Evolutionary conservation across 768 basidiomycete genomes (phyloP), one percentile per base, ranked within the genome.

Genomic region (Artomyces pyxidatus): DNA sequence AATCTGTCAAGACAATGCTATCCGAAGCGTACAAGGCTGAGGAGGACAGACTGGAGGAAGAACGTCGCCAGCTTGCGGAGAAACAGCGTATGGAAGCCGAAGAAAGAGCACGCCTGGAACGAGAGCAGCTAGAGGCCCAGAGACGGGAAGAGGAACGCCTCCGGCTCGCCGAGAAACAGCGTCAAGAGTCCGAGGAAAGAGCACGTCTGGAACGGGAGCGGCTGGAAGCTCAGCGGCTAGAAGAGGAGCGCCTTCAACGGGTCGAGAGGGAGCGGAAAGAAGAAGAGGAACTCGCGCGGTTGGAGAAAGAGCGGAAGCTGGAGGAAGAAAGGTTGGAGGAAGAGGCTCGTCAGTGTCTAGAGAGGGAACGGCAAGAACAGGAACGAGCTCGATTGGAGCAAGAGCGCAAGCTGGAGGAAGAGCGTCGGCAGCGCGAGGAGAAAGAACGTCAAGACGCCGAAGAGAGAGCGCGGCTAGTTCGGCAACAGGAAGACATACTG

Each of bases 251-350:
- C 19, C 37, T 29, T 53, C 45, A 57, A n/a, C n/a, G n/a, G n/a
- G n/a, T n/a, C n/a, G n/a, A n/a, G n/a, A n/a, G n/a, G n/a, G n/a
- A 59, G 56, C 53, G 43, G 42, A 52, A 43, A 25, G 42, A 51
- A 37, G 49, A 57, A 45, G 58, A 48, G 38, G 51, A 56, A 53
- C 42, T 47, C 23, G 53, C 45, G 48, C 50, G 48, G 49, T 38
- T 29, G 53, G 45, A 58, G 56, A 25, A 70, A 46, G 63, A 64
- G n/a, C 44, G 59, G 37, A 63, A 63, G 19, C 28, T 61, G 11
- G 70, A 72, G 56, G 53, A 65, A 29, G 64, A 66, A 50, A 57
- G 49, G 14, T 28, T 25, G 25, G 63, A 45, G 48, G 25, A 16
- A 37, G 45, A 30, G n/a, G n/a, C n/a, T n/a, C n/a, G n/a, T n/a